phyloP scores from a whole-genome alignment of 2,329 filamentous ascomycete genomes.

The Aspergillus latus region DNA sequence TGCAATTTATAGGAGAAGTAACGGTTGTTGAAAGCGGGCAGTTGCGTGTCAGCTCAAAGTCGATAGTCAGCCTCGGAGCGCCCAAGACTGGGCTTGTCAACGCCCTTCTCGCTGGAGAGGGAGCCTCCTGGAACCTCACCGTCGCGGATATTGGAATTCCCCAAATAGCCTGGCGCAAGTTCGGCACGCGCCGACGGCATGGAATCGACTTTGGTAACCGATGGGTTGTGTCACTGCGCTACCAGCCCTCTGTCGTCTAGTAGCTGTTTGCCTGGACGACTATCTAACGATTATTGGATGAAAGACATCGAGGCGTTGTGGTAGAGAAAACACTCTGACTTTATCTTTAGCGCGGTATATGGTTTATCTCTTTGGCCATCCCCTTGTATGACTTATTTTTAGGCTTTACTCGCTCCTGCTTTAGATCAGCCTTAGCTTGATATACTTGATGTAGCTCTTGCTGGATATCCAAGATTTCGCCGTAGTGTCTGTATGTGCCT shows the following conservation, averaged over 20 bases:
- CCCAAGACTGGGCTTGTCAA: conserved; percentile 82
- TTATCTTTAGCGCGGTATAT: conserved; percentile 5
- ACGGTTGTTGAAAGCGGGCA: conserved; percentile 68
- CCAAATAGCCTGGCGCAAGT: conserved; percentile 79
- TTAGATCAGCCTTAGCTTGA: neutral
- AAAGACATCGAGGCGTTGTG: conserved; percentile 15
- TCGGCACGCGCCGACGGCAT: conserved; percentile 74
- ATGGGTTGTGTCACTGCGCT: conserved; percentile 75
- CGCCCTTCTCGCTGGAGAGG: conserved; percentile 65
- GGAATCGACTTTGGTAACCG: conserved; percentile 85
- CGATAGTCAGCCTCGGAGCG: conserved; percentile 80
- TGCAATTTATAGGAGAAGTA: conserved; percentile 47
- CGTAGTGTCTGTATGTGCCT: neutral
- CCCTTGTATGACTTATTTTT: neutral
- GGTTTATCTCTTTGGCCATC: neutral
- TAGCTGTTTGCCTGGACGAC: neutral
- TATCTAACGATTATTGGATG: conserved; percentile 17
- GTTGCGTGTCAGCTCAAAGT: conserved; percentile 77
- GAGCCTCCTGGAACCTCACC: conserved; percentile 68
- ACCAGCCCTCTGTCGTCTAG: conserved; percentile 33
- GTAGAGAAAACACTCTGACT: conserved; percentile 4
- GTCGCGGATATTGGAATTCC: conserved; percentile 85
- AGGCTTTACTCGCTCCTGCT: neutral
- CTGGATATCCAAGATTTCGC: too few relatives aligned
- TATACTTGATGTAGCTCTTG: neutral